Percentiles rank a stretch among this genome's conserved stretches.
Evolutionary conservation across 192 early-diverging fungal species (phyloP).

Genomic region (Entophlyctis helioformis): DNA sequence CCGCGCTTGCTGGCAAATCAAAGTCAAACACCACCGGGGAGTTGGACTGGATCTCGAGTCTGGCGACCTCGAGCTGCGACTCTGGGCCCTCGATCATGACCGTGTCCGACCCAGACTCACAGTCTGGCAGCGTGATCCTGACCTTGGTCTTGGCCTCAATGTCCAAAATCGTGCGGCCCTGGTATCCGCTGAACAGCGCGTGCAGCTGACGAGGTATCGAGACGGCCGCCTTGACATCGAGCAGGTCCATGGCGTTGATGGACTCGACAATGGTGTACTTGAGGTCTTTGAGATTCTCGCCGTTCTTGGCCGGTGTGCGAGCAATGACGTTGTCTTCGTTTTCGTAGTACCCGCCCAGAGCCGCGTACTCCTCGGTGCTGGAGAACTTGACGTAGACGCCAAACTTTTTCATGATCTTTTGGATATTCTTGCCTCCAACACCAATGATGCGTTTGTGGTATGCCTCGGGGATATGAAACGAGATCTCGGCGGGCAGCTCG

Average conservation of each 20-base stretch:
- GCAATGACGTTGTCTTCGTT: slow-evolving; percentile 77
- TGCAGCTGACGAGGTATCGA: too few species aligned
- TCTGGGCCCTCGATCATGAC: slow-evolving; percentile 49
- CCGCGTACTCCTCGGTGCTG: slow-evolving; percentile 62
- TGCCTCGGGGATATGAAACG: slow-evolving; percentile 68
- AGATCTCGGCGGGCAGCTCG: slow-evolving; percentile 78
- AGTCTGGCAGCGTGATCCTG: slow-evolving; percentile 49
- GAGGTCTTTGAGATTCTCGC: slow-evolving; percentile 43
- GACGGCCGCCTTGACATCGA: too few species aligned
- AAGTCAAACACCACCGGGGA: slow-evolving; percentile 45
- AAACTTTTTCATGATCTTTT: slow-evolving; percentile 80
- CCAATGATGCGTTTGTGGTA: slow-evolving; percentile 84
- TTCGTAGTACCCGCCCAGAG: slow-evolving; percentile 63
- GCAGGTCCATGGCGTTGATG: too few species aligned
- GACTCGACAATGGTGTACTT: slow-evolving; percentile 56
- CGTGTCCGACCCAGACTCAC: slow-evolving; percentile 47
- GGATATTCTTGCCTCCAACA: slow-evolving; percentile 79
- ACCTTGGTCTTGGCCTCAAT: slow-evolving; percentile 46
- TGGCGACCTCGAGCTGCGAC: slow-evolving; percentile 36
- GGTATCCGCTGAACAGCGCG: too few species aligned
- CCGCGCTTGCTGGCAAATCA: slow-evolving; percentile 32
- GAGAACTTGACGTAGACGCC: slow-evolving; percentile 84
- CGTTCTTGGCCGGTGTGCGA: slow-evolving; percentile 66
- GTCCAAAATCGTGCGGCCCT: too few species aligned
- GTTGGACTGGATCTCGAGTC: slow-evolving; percentile 35